Evolutionary conservation across 257 asterid genomes (phyloP), one percentile per base, ranked within the genome.

Genomic region (Solanum gracilifrons): DNA sequence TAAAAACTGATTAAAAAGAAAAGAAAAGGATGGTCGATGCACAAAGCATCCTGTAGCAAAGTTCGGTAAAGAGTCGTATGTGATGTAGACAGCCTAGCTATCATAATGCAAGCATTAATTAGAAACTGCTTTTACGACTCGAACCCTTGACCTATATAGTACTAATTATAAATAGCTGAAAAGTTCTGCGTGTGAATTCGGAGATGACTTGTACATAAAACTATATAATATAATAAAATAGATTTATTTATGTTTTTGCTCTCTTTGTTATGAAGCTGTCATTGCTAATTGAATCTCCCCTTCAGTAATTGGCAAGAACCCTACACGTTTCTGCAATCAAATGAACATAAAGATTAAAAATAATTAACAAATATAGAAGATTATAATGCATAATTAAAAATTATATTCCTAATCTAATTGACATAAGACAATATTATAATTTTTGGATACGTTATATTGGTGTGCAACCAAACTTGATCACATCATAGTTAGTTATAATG

Each of bases 251-350:
- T 35, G 35, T 39, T 43, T 39, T 48, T 43, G 48, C 13, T 43
- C 46, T 25, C 33, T n/a, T 35, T 27, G n/a, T 39, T 89, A 93
- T 51, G 92, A 90, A 43, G 69, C 58, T 12, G 95, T 91, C 82
- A 92, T 90, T 3, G 94, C 96, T 46, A 92, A 90, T 27, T 94
- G 98, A 82, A 94, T 94, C 88, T 96, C 98, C 85, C 95, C 95
- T 90, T 94, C 97, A 9, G 58, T 90, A 39, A 95, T 83, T 5
- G 99, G 97, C 92, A 92, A 51, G 89, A 96, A 96, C 76, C 98
- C 98, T 75, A 96, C 98, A 86, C 94, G 93, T 84, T 90, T 96
- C 99, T 96, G 98, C 94, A 94, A 15, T 46, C 4, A 79, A 60
- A 39, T 25, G 84, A 29, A 6, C 75, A 13, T 5, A 25, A 79